Evolutionary conservation across 495 filamentous ascomycete genomes (phyloP), one percentile per base, ranked within the genome.

Genomic region (Hypoxylon intermedium): DNA sequence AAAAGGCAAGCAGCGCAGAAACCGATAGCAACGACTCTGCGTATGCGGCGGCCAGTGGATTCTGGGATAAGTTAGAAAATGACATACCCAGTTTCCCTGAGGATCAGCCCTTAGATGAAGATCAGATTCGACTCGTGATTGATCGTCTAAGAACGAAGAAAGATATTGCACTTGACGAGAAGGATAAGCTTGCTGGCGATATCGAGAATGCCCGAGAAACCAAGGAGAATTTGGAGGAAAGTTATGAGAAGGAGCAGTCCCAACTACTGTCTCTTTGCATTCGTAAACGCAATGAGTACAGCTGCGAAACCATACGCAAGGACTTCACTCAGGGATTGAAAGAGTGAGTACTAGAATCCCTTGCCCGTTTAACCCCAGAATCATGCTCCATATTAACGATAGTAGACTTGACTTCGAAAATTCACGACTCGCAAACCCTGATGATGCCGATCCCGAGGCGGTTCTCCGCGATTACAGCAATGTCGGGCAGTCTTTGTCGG

Each of bases 281-380:
- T 30, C 64, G 73, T 12, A 81, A 73, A 24, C 74, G 85, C 9
- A 88, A 88, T 44, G 45, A 75, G 0, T 84, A 81, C 43, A 80
- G 82, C 0, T 76, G 78, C 33, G 61, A 59, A 1, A 75, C 75
- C 0, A 84, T 87, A 11, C 79, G 80, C 60, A 63, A 71, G 5
- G 83, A 88, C 43, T 89, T 85, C 62, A 81, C 81, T 5, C 71
- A 74, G 9, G 82, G 83, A 0, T 75, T 87, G n/a, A 73, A 66
- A 58, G 78, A 82, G 58, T 72, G 58, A 72, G 68, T 54, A 15
- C 23, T 43, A 20, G 24, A 1, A 6, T n/a, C 21, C 18, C 12
- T 42, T 11, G 18, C 9, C 24, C 16, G 19, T 15, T 18, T 18
- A 20, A 12, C n/a, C 11, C 1, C n/a, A 15, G 28, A 12, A 12